Evolutionary conservation across 768 basidiomycete genomes (phyloP).

Genomic region (Baorangia bicolor): DNA sequence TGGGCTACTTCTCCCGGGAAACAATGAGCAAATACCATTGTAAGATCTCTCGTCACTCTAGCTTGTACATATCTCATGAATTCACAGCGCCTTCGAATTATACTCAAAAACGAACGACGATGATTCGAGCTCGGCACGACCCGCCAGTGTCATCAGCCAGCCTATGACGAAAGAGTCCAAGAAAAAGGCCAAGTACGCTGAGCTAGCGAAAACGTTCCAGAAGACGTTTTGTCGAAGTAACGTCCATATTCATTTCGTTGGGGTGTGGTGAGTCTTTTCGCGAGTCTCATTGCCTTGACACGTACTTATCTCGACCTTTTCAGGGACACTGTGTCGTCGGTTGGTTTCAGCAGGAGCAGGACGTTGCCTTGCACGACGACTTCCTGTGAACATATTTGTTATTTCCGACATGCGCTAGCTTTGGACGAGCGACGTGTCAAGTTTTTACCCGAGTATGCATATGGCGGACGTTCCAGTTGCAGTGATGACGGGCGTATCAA

Average conservation of each 20-base stretch:
- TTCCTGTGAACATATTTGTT: constrained; percentile 36
- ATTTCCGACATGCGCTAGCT: constrained; percentile 47
- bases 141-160: constrained; percentile 8
- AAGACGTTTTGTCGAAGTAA: constrained; percentile 34
- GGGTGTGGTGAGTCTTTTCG: constrained; percentile 38
- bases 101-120: constrained; percentile 30
- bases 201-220: constrained; percentile 31
- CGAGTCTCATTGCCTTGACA: background rate
- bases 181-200: constrained; percentile 18
- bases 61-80: background rate
- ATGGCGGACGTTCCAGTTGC: constrained; percentile 23
- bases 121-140: constrained; percentile 8
- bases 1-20: constrained; percentile 41
- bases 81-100: constrained; percentile 38
- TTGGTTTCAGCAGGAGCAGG: constrained; percentile 36
- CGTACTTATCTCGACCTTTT: background rate
- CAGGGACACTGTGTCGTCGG: constrained; percentile 50
- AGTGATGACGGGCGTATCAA: constrained; percentile 29
- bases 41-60: constrained; percentile 7
- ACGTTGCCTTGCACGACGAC: constrained; percentile 34
- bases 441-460: constrained; percentile 44
- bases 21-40: constrained; percentile 43
- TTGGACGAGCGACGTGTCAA: constrained; percentile 49
- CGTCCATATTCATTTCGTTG: constrained; percentile 44
- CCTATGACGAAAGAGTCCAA: constrained; percentile 6